Percentiles rank a stretch among this genome's conserved stretches.
Evolutionary conservation across 129 eudicot species (phyloP).

Genomic region (Flaveria linearis): DNA sequence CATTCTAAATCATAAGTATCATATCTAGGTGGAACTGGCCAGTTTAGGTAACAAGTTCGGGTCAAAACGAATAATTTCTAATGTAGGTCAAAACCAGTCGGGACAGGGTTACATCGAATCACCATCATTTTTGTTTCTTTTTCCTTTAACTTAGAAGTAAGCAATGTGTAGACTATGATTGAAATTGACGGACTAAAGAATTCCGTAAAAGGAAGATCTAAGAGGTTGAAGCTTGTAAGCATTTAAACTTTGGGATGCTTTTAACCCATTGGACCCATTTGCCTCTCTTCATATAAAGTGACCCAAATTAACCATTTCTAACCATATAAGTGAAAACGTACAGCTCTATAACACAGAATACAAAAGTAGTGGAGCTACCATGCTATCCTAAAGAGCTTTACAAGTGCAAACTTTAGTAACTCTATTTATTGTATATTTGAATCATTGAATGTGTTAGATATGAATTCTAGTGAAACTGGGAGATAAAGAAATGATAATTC

Average conservation of each 20-base stretch:
- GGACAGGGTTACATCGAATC: not conserved
- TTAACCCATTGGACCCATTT: not conserved
- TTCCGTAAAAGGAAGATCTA: not conserved
- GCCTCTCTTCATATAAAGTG: not conserved
- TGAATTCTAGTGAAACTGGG: conserved; percentile 14
- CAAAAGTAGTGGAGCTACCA: not conserved
- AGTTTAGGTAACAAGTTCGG: not conserved
- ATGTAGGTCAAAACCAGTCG: not conserved
- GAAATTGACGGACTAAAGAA: not conserved
- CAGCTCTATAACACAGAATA: not conserved
- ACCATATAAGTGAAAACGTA: not conserved
- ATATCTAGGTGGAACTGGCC: not conserved
- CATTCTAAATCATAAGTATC: conserved; percentile 1
- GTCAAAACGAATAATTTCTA: not conserved
- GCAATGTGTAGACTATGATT: not conserved
- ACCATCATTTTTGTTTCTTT: not conserved
- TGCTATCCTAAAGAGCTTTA: not conserved
- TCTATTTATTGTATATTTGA: not conserved
- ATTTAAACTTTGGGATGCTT: not conserved
- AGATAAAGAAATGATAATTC: not conserved
- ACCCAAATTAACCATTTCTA: not conserved
- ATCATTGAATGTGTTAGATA: not conserved
- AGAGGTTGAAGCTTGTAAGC: not conserved
- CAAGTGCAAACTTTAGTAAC: not conserved
- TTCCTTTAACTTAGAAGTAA: not conserved